Base-by-base conservation (phyloP, 2,329 filamentous ascomycete species). In the Aureobasidium sp. region DNA sequence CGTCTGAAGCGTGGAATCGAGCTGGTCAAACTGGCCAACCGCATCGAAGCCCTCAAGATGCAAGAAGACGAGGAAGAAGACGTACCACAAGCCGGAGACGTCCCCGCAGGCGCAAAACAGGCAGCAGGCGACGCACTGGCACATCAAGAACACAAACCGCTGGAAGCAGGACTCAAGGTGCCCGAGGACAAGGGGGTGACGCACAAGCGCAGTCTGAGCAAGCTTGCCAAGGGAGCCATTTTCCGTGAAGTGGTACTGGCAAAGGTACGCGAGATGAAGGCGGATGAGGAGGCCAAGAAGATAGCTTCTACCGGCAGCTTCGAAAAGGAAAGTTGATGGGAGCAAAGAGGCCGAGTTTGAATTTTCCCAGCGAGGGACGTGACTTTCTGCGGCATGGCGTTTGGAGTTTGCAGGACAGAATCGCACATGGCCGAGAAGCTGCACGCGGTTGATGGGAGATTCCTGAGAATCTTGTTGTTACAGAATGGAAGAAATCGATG, bases 221-320 rank as follows among this genome's bases (percentile, higher is more conserved):
- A 76, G 57, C 68, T 79, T 58, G 81, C 81, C 29, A 81, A 80
- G 62, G 78, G 78, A 42, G 79, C 88, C 57, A 94, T 97, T 63
- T 96, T 97, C 81, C 81, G 88, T 62, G 91, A 96, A 70, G 88
- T 97, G 11, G 91, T 96, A 12, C 75, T 95, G 55, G 91, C 90
- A 59, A 97, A 96, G 75, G 89, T 95, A 40, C 81, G 86, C 56
- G 90, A 95, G 70, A 86, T 88, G 80, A 94, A 94, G 77, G 85
- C 89, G 61, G 80, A 90, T 63, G 86, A 95, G 66, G 84, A 90
- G 66, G 62, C 64, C 55, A 54, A 65, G 48, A 63, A 61, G 55
- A 54, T 60, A 6, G 21, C 34, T 2, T 25, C 48, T 7, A 32
- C 25, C 2, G 45, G 21, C 12, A 42, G n/a, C 21, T n/a, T 35